A percentile compares a stretch with the other conserved stretches of the same genome.
Conservation (phyloP, 1,139 yeast species). For the Hemisphaericaspora subhashii region DNA sequence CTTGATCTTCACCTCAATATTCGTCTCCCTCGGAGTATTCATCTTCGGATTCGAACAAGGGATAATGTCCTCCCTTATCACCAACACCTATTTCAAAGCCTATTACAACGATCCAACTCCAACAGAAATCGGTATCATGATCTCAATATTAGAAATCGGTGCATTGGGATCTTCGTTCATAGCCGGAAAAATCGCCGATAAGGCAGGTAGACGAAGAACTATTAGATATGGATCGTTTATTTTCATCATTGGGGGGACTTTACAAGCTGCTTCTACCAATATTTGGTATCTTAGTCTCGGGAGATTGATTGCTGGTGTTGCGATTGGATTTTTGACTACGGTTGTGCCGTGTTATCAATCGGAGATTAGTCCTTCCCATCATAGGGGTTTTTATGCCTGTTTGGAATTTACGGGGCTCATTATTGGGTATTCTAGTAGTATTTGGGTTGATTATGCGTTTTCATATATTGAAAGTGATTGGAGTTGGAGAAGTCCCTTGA, state of each 20-base stretch:
- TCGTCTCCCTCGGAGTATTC: slow-evolving; percentile 59
- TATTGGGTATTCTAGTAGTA: slow-evolving; percentile 80
- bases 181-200: slow-evolving; percentile 78
- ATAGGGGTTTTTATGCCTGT: slow-evolving; percentile 86
- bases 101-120: slow-evolving; percentile 70
- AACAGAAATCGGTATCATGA: slow-evolving; percentile 50
- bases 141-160: slow-evolving; percentile 63
- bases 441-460: slow-evolving; percentile 88
- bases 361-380: slow-evolving; percentile 87
- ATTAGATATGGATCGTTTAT: slow-evolving; percentile 80
- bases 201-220: slow-evolving; percentile 76
- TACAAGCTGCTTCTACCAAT: slow-evolving; percentile 59
- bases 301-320: slow-evolving; percentile 79
- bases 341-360: slow-evolving; percentile 94
- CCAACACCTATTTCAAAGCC: slow-evolving; percentile 69
- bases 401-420: slow-evolving; percentile 92
- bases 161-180: slow-evolving; percentile 76
- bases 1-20: slow-evolving; percentile 56
- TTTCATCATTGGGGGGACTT: slow-evolving; percentile 76
- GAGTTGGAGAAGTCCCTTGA: slow-evolving; percentile 81
- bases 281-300: slow-evolving; percentile 60
- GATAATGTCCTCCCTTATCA: slow-evolving; percentile 57
- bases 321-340: slow-evolving; percentile 88
- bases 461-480: slow-evolving; percentile 52
- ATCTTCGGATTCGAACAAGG: slow-evolving; percentile 67